Evolutionary conservation across 2,329 filamentous ascomycete genomes (phyloP).

Genomic region (Neonectria magnoliae): DNA sequence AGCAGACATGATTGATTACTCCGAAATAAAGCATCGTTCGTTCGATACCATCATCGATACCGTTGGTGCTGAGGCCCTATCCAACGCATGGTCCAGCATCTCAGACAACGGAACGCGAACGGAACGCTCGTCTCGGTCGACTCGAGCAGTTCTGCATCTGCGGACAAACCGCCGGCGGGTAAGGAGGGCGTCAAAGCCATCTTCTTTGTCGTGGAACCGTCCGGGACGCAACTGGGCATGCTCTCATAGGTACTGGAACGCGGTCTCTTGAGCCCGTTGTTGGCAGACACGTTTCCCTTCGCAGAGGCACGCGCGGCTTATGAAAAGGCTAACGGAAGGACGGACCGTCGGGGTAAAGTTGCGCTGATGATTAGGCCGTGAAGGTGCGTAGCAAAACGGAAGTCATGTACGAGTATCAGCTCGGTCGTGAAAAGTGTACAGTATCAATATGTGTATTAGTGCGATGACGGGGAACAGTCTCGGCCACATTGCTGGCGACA

Average conservation of each 20-base stretch:
- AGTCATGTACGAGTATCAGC: constrained; percentile 1
- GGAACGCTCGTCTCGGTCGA: constrained; percentile 35
- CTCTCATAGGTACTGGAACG: constrained; percentile 4
- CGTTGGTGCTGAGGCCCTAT: constrained; percentile 43
- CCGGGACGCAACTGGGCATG: background rate
- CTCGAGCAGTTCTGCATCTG: constrained; percentile 24
- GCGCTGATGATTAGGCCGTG: constrained; percentile 9
- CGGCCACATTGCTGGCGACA: background rate
- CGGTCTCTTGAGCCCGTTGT: constrained; percentile 13
- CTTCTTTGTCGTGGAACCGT: constrained; percentile 22
- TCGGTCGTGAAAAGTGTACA: background rate
- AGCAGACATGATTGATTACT: constrained; percentile 37
- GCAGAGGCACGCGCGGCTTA: constrained; percentile 11
- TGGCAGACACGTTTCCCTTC: constrained; percentile 19
- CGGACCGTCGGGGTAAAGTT: constrained; percentile 22
- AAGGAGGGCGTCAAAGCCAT: constrained; percentile 12
- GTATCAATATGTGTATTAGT: background rate
- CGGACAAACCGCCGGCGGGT: background rate
- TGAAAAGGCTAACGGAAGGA: constrained; percentile 7
- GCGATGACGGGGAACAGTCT: background rate
- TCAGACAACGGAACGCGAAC: constrained; percentile 31
- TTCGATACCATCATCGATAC: constrained; percentile 46
- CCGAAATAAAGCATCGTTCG: constrained; percentile 2
- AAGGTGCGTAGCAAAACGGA: background rate
- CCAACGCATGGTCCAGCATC: constrained; percentile 43